Evolutionary conservation across 2,329 filamentous ascomycete genomes (phyloP).

Genomic region (Fusarium sambucinum): DNA sequence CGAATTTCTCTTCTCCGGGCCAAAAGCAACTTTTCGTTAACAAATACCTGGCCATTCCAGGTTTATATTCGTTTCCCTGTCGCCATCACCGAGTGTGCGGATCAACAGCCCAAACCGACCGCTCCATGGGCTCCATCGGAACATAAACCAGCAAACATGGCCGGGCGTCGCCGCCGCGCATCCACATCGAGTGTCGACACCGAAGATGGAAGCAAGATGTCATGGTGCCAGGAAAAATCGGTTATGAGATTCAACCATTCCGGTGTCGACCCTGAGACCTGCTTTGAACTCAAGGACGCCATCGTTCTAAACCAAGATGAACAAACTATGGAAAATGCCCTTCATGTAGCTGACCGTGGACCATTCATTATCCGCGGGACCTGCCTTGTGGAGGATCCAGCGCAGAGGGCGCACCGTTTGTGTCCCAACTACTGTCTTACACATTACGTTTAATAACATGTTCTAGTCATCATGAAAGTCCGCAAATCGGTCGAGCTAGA

Average conservation of each 20-base stretch:
- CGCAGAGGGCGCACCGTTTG: slow-evolving; percentile 54
- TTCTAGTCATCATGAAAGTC: slow-evolving; percentile 52
- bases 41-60: not conserved
- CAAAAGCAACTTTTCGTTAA: not conserved
- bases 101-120: slow-evolving; percentile 7
- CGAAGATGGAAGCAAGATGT: slow-evolving; percentile 54
- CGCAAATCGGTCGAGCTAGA: slow-evolving; percentile 60
- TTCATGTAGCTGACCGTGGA: slow-evolving; percentile 69
- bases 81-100: not conserved
- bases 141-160: slow-evolving; percentile 53
- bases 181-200: slow-evolving; percentile 62
- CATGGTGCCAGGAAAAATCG: slow-evolving; percentile 53
- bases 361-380: slow-evolving; percentile 72
- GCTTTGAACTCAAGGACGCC: slow-evolving; percentile 71
- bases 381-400: slow-evolving; percentile 64
- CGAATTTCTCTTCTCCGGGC: not conserved
- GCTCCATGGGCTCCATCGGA: slow-evolving; percentile 32
- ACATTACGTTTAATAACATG: slow-evolving; percentile 27
- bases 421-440: slow-evolving; percentile 5
- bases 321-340: slow-evolving; percentile 67
- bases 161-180: slow-evolving; percentile 55
- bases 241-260: slow-evolving; percentile 49
- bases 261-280: slow-evolving; percentile 63
- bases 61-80: not conserved
- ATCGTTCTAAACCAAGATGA: slow-evolving; percentile 68